A percentile compares a stretch with the other conserved stretches of the same genome.
phyloP scores from a whole-genome alignment of 441 rosid species.

The Aleurites moluccanus region DNA sequence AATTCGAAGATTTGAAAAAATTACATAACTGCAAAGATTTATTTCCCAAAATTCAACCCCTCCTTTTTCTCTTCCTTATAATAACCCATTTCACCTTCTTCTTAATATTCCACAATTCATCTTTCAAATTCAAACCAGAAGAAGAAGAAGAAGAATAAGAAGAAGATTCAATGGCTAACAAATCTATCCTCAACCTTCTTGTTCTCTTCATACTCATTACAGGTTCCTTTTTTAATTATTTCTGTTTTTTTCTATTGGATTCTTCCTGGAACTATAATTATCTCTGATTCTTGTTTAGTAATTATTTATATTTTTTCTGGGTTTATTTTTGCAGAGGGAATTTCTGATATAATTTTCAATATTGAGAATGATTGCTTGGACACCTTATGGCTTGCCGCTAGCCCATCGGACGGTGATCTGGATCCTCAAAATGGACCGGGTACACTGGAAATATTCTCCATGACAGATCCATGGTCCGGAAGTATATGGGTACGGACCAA shows the following conservation, averaged over 20 bases:
- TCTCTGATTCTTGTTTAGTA: no score
- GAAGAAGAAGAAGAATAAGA: no score
- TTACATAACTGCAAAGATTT: not conserved
- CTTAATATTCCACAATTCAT: not conserved
- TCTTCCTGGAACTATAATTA: no score
- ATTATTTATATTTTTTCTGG: not conserved
- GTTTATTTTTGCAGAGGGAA: conserved; percentile 1
- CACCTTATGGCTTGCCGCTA: conserved; percentile 31
- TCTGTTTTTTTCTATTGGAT: not conserved
- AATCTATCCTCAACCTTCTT: not conserved
- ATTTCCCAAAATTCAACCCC: not conserved
- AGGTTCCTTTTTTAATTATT: not conserved
- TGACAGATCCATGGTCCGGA: conserved; percentile 36
- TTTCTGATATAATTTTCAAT: conserved; percentile 18
- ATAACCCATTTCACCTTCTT: conserved; percentile 5
- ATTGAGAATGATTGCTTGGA: conserved; percentile 30
- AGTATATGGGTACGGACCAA: conserved; percentile 32
- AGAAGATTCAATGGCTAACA: conserved; percentile 10
- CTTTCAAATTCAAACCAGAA: not conserved
- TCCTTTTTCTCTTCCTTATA: not conserved
- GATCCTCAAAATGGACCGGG: conserved; percentile 18
- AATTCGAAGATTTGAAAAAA: not conserved
- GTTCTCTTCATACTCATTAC: conserved; percentile 3
- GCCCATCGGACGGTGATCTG: conserved; percentile 30
- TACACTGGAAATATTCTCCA: conserved; percentile 18